Evolutionary conservation across 2,329 filamentous ascomycete genomes (phyloP), one percentile per base, ranked within the genome.

Genomic region (Berkeleyomyces basicola): DNA sequence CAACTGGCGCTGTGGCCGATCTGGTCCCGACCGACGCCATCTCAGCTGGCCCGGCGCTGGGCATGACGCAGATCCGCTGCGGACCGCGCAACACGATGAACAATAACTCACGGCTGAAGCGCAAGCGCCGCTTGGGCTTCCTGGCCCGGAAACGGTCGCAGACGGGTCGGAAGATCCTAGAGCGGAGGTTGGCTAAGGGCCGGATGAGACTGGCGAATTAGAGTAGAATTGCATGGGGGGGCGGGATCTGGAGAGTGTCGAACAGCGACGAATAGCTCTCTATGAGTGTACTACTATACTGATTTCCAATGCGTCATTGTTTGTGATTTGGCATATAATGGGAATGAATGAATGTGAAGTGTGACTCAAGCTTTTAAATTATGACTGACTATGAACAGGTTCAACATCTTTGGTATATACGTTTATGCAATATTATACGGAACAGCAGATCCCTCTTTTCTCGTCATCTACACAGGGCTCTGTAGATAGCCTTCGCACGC

Each of bases 121-220:
- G 82, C 72, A 84, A 83, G 75, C 75, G 81, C 33, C 76, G 81
- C 67, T 77, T 79, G 66, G 82, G 82, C 0, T 84, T 82, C 67
- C 70, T 84, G 58, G 76, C 74, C 67, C 74, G 81, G 44, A 70
- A 77, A 67, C 73, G 76, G 67, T 77, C 76, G 55, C 76, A 74
- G 69, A 78, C 75, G 7, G 82, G 82, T 2, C 73, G 76, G 63
- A 80, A 77, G 72, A 80, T 77, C 65, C 68, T 84, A 61, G 71
- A 73, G 69, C 72, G 81, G 68, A 74, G 82, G 71, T 74, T 69
- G 71, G 67, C 74, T 11, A 83, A 83, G 77, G 78, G 79, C 61
- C 72, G 82, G 31, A 64, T 64, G 63, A 59, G 63, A 36, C 39
- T 64, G 60, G 53, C 63, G 11, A 64, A 64, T 36, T 64, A 62